Evolutionary conservation across 1,284 basidiomycete genomes (phyloP), one percentile per base, ranked within the genome.

Genomic region (Polyporus tsugae): DNA sequence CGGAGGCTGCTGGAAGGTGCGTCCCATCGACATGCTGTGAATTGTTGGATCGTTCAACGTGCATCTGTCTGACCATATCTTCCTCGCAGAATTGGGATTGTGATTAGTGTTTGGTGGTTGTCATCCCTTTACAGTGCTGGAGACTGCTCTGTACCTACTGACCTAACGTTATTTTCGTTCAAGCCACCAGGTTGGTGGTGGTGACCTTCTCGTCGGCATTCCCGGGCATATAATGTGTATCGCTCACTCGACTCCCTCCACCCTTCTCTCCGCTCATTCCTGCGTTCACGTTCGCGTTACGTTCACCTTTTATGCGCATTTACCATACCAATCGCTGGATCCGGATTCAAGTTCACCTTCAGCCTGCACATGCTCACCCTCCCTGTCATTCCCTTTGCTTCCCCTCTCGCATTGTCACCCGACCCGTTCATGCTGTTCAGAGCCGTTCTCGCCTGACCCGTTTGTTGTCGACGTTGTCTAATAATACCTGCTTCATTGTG

Each of bases 1-100:
- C 86, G 89, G 75, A 85, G 88, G 73, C 80, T 94, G 76, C 79
- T 94, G 74, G 85, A 91, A 85, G 92, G 92, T 92, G 67, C 46
- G 85, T 62, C 2, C 17, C 33, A n/a, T 39, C 35, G 13, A 7
- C 33, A 15, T 46, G 33, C 19, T 35, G 33, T n/a, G 38, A 25
- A 6, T 17, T 22, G 36, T 19, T 41, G 0, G 42, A 38, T 25
- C 35, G 15, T 2, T 68, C 38, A 53, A 38, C 17, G 15, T 29
- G 1, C 29, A 11, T 44, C 33, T 25, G 33, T 49, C 36, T 42
- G 19, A 60, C 41, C 22, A 10, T 42, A 10, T 11, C 9, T 36
- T 15, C 42, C 55, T 33, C 25, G 46, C 73, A 89, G 87, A 88
- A 81, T 78, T 88, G 68, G 87, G 86, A 71, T 75, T 88, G 73